phyloP scores from a whole-genome alignment of 2,329 filamentous ascomycete genomes.

The Grosmannia clavigera region DNA sequence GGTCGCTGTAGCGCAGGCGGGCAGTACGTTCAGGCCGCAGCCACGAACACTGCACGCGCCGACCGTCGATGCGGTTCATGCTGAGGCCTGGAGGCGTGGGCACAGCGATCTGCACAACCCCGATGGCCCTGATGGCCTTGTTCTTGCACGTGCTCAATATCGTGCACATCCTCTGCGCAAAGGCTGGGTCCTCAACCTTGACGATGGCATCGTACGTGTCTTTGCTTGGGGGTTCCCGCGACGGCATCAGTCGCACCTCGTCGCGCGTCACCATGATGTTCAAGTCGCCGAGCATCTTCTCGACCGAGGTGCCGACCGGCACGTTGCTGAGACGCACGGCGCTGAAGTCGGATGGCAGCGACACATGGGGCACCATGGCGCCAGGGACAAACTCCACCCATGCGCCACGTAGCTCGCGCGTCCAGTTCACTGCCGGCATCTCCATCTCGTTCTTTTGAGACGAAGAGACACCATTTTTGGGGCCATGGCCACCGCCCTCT shows the following conservation, averaged over 20 bases:
- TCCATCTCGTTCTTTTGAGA: too few relatives aligned
- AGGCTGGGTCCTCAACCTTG: not conserved
- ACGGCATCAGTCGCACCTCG: not conserved
- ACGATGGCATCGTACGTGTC: not conserved
- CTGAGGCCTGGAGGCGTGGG: not conserved
- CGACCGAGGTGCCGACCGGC: slow-evolving; percentile 16
- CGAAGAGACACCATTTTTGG: too few relatives aligned
- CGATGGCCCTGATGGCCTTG: not conserved
- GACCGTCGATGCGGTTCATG: not conserved
- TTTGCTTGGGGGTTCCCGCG: not conserved
- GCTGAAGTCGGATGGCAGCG: slow-evolving; percentile 24
- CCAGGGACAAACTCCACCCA: not conserved
- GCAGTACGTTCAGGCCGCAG: not conserved
- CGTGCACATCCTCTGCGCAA: not conserved
- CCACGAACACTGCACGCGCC: not conserved
- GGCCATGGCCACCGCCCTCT: too few relatives aligned
- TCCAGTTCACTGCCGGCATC: not conserved
- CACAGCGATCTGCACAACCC: not conserved
- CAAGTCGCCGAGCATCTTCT: slow-evolving; percentile 19
- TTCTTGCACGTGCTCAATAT: not conserved
- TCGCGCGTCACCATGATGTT: slow-evolving; percentile 16
- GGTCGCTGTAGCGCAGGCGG: not conserved
- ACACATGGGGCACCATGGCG: slow-evolving; percentile 17
- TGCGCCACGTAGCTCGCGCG: slow-evolving; percentile 1
- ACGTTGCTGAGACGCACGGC: slow-evolving; percentile 18